Evolutionary conservation across 768 basidiomycete species (phyloP), one percentile per base, ranked within the genome.

Genomic region (Psilocybe cubensis): DNA sequence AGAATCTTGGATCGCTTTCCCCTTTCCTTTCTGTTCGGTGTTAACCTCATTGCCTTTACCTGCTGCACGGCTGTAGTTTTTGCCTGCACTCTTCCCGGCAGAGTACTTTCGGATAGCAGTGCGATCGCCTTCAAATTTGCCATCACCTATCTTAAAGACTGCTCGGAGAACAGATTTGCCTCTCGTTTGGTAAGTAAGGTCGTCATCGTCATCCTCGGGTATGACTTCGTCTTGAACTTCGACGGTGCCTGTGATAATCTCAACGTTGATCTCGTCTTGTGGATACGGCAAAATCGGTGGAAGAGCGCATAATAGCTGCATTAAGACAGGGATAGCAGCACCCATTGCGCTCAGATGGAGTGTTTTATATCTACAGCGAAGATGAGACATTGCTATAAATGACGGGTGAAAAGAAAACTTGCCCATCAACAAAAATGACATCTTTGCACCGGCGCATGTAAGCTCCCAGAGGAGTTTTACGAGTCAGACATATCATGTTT

Each of bases 271-370:
- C 54, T 92, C 88, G 46, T 84, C 81, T 33, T 73, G 69, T 0
- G 83, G 63, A 65, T 83, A 91, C 0, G 92, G 91, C 10, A 96
- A 78, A 46, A 88, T 85, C 2, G 81, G 77, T 0, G 92, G 90
- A 25, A 95, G 77, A 20, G 91, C 87, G 4, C 87, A 80, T 11
- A 82, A 74, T 12, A 96, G 78, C 45, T 85, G 84, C 25, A 89
- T 72, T 21, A 93, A 83, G 64, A 87, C 87, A 2, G 94, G 92
- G 56, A 96, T 94, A 1, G 94, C 92, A 4, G 94, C 94, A 23
- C 92, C 94, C 86, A 95, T 89, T 5, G 91, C 94, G 57, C 82
- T 85, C 42, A 96, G 71, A 69, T 87, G 83, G 28, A 96, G 71
- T 4, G 83, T 85, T 60, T 88, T 88, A 66, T 91, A 87, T 31